Conservation (phyloP, 2,329 filamentous ascomycete species). For the Alternaria rosae region DNA sequence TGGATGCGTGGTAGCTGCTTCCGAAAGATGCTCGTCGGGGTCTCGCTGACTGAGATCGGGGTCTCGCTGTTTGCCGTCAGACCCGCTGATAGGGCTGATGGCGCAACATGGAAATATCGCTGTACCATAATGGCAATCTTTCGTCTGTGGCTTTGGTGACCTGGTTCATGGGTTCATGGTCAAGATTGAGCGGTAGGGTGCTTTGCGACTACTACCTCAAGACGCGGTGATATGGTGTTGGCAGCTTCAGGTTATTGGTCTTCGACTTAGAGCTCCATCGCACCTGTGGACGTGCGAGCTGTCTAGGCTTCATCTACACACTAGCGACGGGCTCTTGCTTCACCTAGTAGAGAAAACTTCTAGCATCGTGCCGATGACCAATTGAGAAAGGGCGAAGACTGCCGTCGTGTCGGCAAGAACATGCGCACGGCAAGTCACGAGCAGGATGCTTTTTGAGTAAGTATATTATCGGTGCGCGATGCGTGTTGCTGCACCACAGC, state of each 20-base stretch:
- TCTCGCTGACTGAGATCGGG: conserved; percentile 14
- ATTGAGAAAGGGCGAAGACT: background rate
- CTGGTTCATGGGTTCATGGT: background rate
- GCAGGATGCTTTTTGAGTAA: background rate
- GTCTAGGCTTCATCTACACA: background rate
- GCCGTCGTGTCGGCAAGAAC: background rate
- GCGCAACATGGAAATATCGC: background rate
- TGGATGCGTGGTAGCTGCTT: background rate
- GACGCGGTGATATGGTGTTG: background rate
- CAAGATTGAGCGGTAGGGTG: rapidly evolving
- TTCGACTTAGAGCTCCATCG: background rate
- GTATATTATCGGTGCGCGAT: background rate
- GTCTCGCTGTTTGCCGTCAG: conserved; percentile 10
- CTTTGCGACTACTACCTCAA: background rate
- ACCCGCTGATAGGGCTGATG: conserved; percentile 16
- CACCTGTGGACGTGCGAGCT: background rate
- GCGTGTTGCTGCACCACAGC: background rate
- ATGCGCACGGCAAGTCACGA: background rate
- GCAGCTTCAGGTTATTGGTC: background rate
- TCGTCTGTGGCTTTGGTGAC: background rate
- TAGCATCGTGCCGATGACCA: background rate
- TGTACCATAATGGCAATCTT: background rate
- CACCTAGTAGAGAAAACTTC: background rate
- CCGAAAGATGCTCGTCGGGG: conserved; percentile 29
- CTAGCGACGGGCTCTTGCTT: background rate